A percentile compares a stretch with the other conserved stretches of the same genome.
These are phyloP conservation scores for Aquilaria yunnanensis DNA, from an alignment of 345 rosid species.

Conservation along the genomic window DNA sequence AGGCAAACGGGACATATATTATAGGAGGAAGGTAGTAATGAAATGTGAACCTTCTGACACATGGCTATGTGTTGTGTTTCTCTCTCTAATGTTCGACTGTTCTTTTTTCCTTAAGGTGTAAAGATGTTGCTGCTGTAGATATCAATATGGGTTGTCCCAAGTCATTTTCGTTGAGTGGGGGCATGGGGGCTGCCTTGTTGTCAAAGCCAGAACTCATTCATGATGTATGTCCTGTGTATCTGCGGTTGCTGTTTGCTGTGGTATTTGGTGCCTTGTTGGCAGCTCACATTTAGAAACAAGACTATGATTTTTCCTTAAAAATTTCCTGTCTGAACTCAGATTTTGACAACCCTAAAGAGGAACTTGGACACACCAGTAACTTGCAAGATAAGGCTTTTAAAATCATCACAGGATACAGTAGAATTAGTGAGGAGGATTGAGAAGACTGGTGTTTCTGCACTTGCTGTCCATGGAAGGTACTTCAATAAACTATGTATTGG, in stretches of 20 bases:
- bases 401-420: constrained; percentile 71
- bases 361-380: constrained; percentile 78
- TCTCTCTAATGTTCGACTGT: not conserved
- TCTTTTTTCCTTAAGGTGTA: constrained; percentile 44
- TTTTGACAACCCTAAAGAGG: constrained; percentile 77
- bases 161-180: constrained; percentile 89
- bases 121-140: constrained; percentile 81
- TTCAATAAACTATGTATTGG: not conserved
- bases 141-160: constrained; percentile 97
- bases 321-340: constrained; percentile 25
- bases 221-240: constrained; percentile 46
- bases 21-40: too few relatives aligned
- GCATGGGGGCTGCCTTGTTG: constrained; percentile 96
- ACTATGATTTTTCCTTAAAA: too few relatives aligned
- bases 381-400: constrained; percentile 81
- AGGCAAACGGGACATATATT: too few relatives aligned
- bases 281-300: not conserved
- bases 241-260: too few relatives aligned
- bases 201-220: constrained; percentile 75
- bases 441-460: constrained; percentile 90
- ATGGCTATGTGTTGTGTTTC: too few relatives aligned
- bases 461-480: constrained; percentile 94
- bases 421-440: constrained; percentile 90
- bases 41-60: too few relatives aligned
- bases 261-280: not conserved